Evolutionary conservation across 495 filamentous ascomycete genomes (phyloP).

Genomic region (Podospora appendiculata): DNA sequence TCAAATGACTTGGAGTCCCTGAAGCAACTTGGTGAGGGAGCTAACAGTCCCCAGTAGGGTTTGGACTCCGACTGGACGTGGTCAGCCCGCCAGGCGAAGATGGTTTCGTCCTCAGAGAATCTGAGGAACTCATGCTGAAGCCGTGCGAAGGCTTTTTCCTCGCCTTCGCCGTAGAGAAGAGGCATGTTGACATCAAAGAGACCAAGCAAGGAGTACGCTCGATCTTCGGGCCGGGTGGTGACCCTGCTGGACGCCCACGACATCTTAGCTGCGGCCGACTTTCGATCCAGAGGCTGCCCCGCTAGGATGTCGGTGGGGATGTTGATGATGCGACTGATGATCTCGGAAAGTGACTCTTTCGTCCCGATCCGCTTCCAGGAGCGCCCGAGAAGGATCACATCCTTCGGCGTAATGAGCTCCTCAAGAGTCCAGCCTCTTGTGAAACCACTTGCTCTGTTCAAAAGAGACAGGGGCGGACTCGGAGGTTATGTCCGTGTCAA

Average conservation of each 20-base stretch:
- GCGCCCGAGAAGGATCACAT: neutral
- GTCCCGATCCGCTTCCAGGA: neutral
- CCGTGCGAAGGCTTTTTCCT: slow-evolving; percentile 16
- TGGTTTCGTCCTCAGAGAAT: slow-evolving; percentile 12
- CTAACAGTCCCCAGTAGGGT: neutral
- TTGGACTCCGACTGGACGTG: neutral
- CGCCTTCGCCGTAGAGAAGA: slow-evolving; percentile 26
- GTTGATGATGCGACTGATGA: neutral
- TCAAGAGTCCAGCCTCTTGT: slow-evolving; percentile 5
- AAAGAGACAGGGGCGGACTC: neutral
- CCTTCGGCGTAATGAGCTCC: slow-evolving; percentile 2
- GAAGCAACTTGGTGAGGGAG: neutral
- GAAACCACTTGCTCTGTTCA: slow-evolving; percentile 3
- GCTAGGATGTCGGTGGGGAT: neutral
- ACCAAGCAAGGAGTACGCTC: slow-evolving; percentile 28
- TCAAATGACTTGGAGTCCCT: neutral
- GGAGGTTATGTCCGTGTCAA: neutral
- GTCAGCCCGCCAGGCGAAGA: slow-evolving; percentile 20
- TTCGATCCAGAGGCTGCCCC: neutral
- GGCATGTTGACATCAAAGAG: slow-evolving; percentile 26
- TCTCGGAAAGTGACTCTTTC: neutral
- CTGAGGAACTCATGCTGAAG: slow-evolving; percentile 18
- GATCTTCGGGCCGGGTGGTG: slow-evolving; percentile 24
- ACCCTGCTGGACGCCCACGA: slow-evolving; percentile 22
- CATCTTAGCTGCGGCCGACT: slow-evolving; percentile 13